Percentiles rank a stretch among this genome's conserved stretches.
Evolutionary conservation across 2,329 filamentous ascomycete species (phyloP).

Genomic region (Beauveria asiatica): DNA sequence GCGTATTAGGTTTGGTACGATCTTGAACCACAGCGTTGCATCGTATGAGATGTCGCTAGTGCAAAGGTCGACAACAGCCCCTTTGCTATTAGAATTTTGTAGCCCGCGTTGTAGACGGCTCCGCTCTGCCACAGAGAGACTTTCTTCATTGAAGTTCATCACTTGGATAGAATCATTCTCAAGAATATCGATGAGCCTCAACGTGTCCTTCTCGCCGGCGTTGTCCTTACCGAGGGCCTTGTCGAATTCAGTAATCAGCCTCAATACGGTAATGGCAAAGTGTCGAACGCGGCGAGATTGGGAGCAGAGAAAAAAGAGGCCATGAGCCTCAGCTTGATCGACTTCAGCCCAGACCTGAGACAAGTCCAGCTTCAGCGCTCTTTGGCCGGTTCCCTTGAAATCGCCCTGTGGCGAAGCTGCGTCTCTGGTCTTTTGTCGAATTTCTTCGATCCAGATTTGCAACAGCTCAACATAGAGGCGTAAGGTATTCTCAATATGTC

Average conservation of each 20-base stretch:
- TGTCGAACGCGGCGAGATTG: slow-evolving; percentile 83
- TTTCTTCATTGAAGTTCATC: slow-evolving; percentile 86
- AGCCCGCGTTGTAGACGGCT: slow-evolving; percentile 87
- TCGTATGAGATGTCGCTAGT: slow-evolving; percentile 94
- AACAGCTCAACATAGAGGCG: slow-evolving; percentile 88
- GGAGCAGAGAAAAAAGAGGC: slow-evolving; percentile 93
- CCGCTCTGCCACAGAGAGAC: slow-evolving; percentile 82
- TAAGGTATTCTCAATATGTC: slow-evolving; percentile 90
- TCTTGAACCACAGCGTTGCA: slow-evolving; percentile 91
- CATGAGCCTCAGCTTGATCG: slow-evolving; percentile 93
- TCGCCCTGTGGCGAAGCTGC: slow-evolving; percentile 58
- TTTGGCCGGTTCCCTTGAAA: slow-evolving; percentile 53
- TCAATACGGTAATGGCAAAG: slow-evolving; percentile 86
- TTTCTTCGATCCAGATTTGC: slow-evolving; percentile 96
- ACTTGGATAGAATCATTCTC: slow-evolving; percentile 83
- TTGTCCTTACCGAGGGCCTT: slow-evolving; percentile 67
- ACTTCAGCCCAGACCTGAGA: slow-evolving; percentile 88
- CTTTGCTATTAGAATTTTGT: slow-evolving; percentile 73
- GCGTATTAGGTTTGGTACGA: slow-evolving; percentile 90
- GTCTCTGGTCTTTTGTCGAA: slow-evolving; percentile 75
- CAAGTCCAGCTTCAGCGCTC: slow-evolving; percentile 71
- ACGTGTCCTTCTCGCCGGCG: slow-evolving; percentile 51
- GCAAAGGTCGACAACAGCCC: slow-evolving; percentile 85
- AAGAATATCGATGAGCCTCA: slow-evolving; percentile 80
- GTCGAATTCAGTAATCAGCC: slow-evolving; percentile 90